phyloP scores from a whole-genome alignment of 441 rosid species.

The Dalechampia spathulata region DNA sequence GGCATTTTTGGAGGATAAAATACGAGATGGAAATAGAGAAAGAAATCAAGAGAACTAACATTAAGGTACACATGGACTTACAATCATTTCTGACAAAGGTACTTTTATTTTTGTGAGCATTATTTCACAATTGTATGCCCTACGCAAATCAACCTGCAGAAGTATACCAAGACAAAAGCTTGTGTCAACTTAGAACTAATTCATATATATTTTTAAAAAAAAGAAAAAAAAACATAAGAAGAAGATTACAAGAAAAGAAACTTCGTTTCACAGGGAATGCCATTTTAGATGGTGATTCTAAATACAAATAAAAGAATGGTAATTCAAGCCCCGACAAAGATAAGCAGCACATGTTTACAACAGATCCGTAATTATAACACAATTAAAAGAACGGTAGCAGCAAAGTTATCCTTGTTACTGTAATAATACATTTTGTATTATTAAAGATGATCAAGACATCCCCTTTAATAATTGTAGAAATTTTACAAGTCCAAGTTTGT shows the following conservation, averaged over 20 bases:
- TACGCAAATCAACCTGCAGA: conserved; percentile 88
- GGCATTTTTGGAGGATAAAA: neutral
- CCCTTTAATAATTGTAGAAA: no score
- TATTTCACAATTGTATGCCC: conserved; percentile 97
- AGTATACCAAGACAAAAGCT: conserved; percentile 13
- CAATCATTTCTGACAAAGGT: conserved; percentile 91
- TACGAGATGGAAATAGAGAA: neutral
- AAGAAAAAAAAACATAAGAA: neutral
- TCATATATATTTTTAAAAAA: neutral
- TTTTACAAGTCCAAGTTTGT: no score
- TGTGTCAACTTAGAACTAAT: neutral
- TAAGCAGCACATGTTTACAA: no score
- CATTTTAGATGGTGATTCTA: no score
- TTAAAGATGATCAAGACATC: no score
- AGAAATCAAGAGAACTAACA: neutral
- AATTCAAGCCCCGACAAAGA: no score
- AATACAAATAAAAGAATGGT: no score
- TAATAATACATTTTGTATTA: no score
- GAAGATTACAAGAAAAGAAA: neutral
- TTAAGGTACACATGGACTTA: conserved; percentile 43
- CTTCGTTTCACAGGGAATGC: neutral
- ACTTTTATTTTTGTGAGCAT: conserved; percentile 94
- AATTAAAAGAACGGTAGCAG: no score
- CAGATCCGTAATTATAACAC: no score
- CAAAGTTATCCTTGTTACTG: no score